These are phyloP conservation scores for Favolaschia claudopus DNA, from an alignment of 768 basidiomycete species.

Conservation along the genomic window DNA sequence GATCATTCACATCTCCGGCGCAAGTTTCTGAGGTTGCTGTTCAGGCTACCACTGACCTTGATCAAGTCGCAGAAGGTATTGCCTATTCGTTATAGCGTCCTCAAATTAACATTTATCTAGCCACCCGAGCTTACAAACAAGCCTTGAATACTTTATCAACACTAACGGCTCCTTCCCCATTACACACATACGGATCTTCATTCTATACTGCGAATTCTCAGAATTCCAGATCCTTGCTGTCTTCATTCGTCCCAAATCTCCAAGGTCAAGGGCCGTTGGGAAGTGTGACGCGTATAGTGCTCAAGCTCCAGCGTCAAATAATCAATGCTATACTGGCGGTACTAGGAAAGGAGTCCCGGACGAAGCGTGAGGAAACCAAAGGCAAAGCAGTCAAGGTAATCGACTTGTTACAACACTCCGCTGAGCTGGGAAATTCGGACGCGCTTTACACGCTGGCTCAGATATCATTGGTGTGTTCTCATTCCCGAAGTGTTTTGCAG, in stretches of 20 bases:
- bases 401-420: slow-evolving; percentile 81
- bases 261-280: slow-evolving; percentile 84
- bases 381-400: slow-evolving; percentile 83
- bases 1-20: neutral
- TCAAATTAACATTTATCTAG: slow-evolving; percentile 41
- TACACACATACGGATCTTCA: slow-evolving; percentile 62
- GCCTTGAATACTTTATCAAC: slow-evolving; percentile 73
- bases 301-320: slow-evolving; percentile 70
- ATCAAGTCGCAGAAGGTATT: slow-evolving; percentile 62
- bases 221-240: slow-evolving; percentile 61
- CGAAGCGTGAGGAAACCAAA: slow-evolving; percentile 70
- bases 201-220: slow-evolving; percentile 47
- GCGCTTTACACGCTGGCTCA: slow-evolving; percentile 74
- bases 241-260: slow-evolving; percentile 70
- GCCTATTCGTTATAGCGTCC: slow-evolving; percentile 3
- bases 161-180: slow-evolving; percentile 66
- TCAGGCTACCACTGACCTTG: slow-evolving; percentile 44
- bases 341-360: slow-evolving; percentile 54
- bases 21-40: slow-evolving; percentile 14
- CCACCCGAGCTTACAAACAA: slow-evolving; percentile 77
- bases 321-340: slow-evolving; percentile 51
- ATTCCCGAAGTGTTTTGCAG: neutral
- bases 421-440: slow-evolving; percentile 78
- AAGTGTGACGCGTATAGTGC: slow-evolving; percentile 69
- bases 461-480: slow-evolving; percentile 66